Base-by-base conservation (phyloP, 495 filamentous ascomycete species). In the Aspergillus mulundensis region DNA sequence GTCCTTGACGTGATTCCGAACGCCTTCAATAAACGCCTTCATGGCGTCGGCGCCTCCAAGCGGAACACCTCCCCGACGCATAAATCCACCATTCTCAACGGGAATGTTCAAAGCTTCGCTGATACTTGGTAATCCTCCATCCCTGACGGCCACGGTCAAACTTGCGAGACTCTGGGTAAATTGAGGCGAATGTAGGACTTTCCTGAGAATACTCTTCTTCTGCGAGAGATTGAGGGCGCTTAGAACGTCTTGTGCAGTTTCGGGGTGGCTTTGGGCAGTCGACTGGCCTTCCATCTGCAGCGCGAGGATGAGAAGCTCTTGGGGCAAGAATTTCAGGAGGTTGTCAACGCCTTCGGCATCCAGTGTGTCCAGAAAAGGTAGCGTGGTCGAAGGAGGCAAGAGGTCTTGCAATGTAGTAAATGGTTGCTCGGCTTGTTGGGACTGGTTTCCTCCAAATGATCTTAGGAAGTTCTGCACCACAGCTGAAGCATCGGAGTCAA, bases 51-150 rank as follows among this genome's bases (percentile, higher is more conserved):
- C 88, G 50, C 91, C 93, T 53, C 90, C 90, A n/a, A 95, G 69
- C 5, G 91, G 90, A 70, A 95, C 82, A 50, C 81, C 83, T 14
- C 88, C 86, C 49, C 73, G 68, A 58, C 78, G 77, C 61, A 94
- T 81, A 56, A 87, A 86, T 7, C 93, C 94, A 41, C 89, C 90
- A 68, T 95, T 89, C 56, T 83, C 79, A 19, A 98, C 81, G 47
- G 81, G 80, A 53, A 97, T 81, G 18, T 85, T 79, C 28, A 99
- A 70, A 20, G 91, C 91, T 59, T 95, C 90, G 19, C 90, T 87
- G 53, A 99, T 87, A 60, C 83, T 93, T 12, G 91, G 89, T 47
- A 99, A 72, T 0, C 90, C 94, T n/a, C 94, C 94, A 64, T 99
- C 93, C 53, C 93, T 75, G 43, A 99, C 77, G 20, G 94, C 94